Conservation (phyloP, 83 land plant genomes). For the Thuja plicata region DNA sequence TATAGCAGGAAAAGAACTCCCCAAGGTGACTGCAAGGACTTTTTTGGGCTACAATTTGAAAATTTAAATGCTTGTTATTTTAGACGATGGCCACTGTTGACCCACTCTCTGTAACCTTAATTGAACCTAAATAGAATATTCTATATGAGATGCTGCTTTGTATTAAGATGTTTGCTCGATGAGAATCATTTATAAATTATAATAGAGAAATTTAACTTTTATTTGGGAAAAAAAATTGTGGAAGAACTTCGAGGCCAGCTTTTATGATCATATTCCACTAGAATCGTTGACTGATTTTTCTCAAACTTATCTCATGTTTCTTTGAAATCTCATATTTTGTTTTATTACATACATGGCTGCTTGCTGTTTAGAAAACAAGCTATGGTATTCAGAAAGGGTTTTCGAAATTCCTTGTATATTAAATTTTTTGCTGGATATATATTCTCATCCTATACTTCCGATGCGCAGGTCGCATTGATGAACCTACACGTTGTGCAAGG, state of each 20-base stretch:
- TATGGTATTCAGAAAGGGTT: background rate
- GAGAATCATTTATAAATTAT: background rate
- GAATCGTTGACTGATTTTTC: no score
- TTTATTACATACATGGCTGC: background rate
- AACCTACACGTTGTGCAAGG: conserved; percentile 74
- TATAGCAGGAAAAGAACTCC: background rate
- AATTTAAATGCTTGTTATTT: no score
- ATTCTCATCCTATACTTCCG: background rate
- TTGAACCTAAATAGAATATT: background rate
- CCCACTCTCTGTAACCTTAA: background rate
- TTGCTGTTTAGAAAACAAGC: background rate
- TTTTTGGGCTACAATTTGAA: background rate
- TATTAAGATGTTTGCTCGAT: background rate
- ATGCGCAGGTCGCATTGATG: conserved; percentile 71
- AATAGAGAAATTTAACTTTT: no score
- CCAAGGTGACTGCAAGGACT: no score
- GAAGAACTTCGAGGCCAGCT: no score
- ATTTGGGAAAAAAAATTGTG: no score
- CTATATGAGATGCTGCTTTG: background rate
- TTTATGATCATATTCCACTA: no score
- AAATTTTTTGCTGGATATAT: background rate
- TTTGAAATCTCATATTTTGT: background rate
- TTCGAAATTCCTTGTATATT: background rate
- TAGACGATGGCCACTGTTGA: background rate
- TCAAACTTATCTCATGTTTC: background rate